Percentiles rank a stretch among this genome's conserved stretches.
phyloP scores from a whole-genome alignment of 2,329 filamentous ascomycete genomes.

The Fusarium floridanum region DNA sequence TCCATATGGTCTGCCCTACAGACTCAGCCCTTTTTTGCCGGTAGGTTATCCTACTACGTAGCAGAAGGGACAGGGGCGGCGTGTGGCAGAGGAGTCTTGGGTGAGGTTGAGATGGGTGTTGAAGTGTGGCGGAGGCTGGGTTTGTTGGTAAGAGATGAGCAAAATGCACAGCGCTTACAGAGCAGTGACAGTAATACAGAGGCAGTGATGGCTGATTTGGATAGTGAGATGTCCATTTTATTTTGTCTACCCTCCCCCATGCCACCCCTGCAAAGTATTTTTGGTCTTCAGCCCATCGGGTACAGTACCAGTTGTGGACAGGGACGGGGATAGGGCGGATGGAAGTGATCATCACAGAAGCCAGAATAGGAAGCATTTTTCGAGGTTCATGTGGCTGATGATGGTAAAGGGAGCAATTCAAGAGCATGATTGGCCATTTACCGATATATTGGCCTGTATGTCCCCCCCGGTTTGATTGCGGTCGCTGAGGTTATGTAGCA shows the following conservation, averaged over 20 bases:
- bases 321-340: neutral
- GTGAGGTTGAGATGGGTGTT: slow-evolving; percentile 3
- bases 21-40: neutral
- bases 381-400: neutral
- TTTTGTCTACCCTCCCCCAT: neutral
- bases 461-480: neutral
- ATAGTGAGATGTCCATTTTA: neutral
- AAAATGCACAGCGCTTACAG: neutral
- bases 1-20: slow-evolving; percentile 55
- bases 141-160: slow-evolving; percentile 4
- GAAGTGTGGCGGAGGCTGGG: slow-evolving; percentile 10
- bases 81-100: neutral
- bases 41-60: slow-evolving; percentile 13
- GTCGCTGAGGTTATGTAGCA: neutral
- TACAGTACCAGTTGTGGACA: neutral
- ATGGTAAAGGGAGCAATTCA: neutral
- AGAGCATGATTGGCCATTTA: neutral
- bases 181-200: neutral
- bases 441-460: neutral
- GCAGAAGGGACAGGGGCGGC: neutral
- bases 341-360: neutral
- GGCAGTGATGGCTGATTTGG: neutral
- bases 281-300: neutral
- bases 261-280: neutral
- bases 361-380: slow-evolving; percentile 10